Evolutionary conservation across 2,329 filamentous ascomycete genomes (phyloP), one percentile per base, ranked within the genome.

Genomic region (Chaetothyriales sp.): DNA sequence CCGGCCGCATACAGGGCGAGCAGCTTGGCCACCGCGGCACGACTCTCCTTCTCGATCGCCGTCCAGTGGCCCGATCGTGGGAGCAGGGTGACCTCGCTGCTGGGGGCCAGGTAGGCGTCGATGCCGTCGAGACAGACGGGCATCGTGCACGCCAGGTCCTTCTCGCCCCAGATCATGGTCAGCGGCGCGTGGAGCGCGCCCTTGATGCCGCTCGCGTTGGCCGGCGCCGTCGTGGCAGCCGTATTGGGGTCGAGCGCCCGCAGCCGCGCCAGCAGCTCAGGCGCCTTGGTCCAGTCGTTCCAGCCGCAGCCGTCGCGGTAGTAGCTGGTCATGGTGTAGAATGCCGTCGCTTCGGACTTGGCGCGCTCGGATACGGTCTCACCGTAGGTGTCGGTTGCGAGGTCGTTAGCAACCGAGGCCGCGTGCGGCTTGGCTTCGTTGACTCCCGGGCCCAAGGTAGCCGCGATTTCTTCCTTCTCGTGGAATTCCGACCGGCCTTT

Each of bases 31-130:
- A 78, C 49, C 2, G 71, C 72, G 18, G 60, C 61, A 5, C 66
- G 63, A 25, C 70, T 71, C 47, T 70, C 64, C 46, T 64, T 61
- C 60, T 79, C 75, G 44, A 75, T 57, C 2, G 76, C 71, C 13
- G 72, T 71, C 68, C 76, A 80, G 63, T 81, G 78, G 0, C 74
- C 76, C 9, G 70, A 71, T 7, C 66, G 62, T 2, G 74, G 70
- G 6, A 80, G 61, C 43, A 73, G 56, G 18, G 77, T 63, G 3
- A 78, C 67, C 58, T 78, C 73, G 51, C 75, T 77, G 19, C 68
- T 67, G 52, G 63, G 66, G 15, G 67, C 65, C 18, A 80, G 67
- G 56, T 75, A 78, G 49, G 77, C 73, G 1, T 67, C 67, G 20
- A 79, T 70, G 0, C 76, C 76, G 49, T 77, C 73, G 22, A 80